phyloP scores from a whole-genome alignment of 1,284 basidiomycete genomes.

The Volvariella volvacea region DNA sequence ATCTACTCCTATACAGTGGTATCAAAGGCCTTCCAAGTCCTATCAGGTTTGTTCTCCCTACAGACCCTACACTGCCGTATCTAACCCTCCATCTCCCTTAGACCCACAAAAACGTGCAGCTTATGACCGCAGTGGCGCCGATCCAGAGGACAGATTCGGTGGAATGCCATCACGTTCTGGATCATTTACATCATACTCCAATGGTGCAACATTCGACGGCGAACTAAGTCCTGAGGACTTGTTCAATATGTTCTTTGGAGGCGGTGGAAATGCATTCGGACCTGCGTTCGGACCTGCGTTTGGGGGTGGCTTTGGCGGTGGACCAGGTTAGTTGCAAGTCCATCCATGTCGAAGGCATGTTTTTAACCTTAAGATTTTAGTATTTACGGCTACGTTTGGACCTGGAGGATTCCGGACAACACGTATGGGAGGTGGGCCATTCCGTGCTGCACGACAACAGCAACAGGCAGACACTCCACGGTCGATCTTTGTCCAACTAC shows the following conservation, averaged over 20 bases:
- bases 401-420: constrained; percentile 71
- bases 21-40: constrained; percentile 94
- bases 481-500: constrained; percentile 73
- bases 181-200: constrained; percentile 29
- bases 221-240: constrained; percentile 94
- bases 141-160: constrained; percentile 76
- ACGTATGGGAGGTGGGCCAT: constrained; percentile 32
- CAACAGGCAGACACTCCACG: constrained; percentile 38
- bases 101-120: constrained; percentile 90
- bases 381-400: constrained; percentile 76
- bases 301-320: constrained; percentile 45
- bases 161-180: constrained; percentile 59
- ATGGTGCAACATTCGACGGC: constrained; percentile 57
- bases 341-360: too few relatives aligned
- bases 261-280: constrained; percentile 42
- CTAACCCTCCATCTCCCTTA: constrained; percentile 16
- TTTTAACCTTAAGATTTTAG: too few relatives aligned
- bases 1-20: constrained; percentile 61
- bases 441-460: constrained; percentile 22
- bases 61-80: constrained; percentile 1
- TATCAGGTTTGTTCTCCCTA: constrained; percentile 54
- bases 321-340: constrained; percentile 51
- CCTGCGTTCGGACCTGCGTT: constrained; percentile 36
- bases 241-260: constrained; percentile 99
- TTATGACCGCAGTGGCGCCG: constrained; percentile 81